Evolutionary conservation across 2,329 filamentous ascomycete species (phyloP).

Genomic region (Diaporthe sp.): DNA sequence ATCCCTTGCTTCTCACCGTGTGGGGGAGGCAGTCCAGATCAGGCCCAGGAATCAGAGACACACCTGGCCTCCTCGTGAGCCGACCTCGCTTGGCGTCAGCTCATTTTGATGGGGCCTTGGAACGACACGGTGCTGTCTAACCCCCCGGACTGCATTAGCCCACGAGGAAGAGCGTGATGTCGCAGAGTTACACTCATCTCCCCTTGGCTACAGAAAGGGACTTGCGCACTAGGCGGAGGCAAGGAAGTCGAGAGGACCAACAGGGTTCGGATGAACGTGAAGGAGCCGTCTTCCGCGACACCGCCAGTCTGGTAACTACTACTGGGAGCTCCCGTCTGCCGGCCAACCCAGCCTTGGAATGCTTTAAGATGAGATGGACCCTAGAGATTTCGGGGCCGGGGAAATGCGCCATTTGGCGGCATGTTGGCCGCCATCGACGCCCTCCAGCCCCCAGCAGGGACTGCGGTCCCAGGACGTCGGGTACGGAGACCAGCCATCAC

Average conservation of each 20-base stretch:
- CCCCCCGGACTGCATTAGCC: constrained; percentile 17
- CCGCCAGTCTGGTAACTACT: constrained; percentile 35
- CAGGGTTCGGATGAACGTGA: constrained; percentile 28
- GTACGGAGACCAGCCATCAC: not conserved
- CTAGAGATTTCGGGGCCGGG: not conserved
- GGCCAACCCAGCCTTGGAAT: constrained; percentile 25
- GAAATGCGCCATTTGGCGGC: constrained; percentile 21
- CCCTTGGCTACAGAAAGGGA: not conserved
- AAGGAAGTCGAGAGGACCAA: constrained; percentile 12
- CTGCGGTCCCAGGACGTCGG: constrained; percentile 15
- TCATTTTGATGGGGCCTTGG: constrained; percentile 7
- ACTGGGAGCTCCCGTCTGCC: constrained; percentile 39
- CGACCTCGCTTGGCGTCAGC: constrained; percentile 26
- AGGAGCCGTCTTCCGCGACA: constrained; percentile 27
- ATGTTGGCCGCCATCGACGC: constrained; percentile 22
- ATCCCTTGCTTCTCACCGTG: constrained; percentile 14
- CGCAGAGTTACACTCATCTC: not conserved
- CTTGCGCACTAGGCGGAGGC: constrained; percentile 17
- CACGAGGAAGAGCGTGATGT: constrained; percentile 12
- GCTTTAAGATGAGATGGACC: constrained; percentile 21
- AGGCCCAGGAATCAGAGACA: constrained; percentile 10
- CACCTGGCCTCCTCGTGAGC: constrained; percentile 8
- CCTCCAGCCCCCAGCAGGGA: constrained; percentile 10
- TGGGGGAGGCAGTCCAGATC: constrained; percentile 23
- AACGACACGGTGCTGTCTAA: constrained; percentile 8